Percentiles rank a stretch among this genome's conserved stretches.
phyloP scores from a whole-genome alignment of 225 moss, liverwort and hornwort genomes.

The Bryoerythrophyllum caledonicum region DNA sequence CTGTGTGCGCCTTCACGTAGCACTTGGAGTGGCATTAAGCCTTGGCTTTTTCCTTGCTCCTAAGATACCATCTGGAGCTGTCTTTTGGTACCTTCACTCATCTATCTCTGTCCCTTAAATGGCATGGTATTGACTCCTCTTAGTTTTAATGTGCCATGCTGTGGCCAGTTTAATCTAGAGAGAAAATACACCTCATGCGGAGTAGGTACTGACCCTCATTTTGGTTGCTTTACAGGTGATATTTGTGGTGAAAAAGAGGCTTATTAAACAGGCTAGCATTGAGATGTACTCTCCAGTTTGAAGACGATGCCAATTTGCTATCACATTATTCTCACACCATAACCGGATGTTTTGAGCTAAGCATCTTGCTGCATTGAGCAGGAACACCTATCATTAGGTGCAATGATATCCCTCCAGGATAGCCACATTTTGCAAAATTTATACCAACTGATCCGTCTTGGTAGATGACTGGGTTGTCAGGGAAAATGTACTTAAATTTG shows the following conservation, averaged over 20 bases:
- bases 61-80: slow-evolving; percentile 26
- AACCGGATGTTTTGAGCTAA: not conserved
- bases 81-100: slow-evolving; percentile 29
- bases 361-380: not conserved
- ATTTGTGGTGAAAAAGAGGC: not conserved
- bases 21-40: slow-evolving; percentile 56
- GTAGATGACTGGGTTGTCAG: not conserved
- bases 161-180: not conserved
- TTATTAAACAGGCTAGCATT: not conserved
- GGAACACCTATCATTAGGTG: not conserved
- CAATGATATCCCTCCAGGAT: not conserved
- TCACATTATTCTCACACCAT: not conserved
- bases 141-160: not conserved
- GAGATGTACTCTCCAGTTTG: not conserved
- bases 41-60: slow-evolving; percentile 48
- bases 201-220: not conserved
- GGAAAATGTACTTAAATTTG: not conserved
- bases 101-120: not conserved
- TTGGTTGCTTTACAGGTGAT: not conserved
- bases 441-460: not conserved
- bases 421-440: not conserved
- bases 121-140: no score
- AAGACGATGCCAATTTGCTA: not conserved
- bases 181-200: not conserved
- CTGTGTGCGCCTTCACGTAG: slow-evolving; percentile 83